phyloP scores from a whole-genome alignment of 2,329 filamentous ascomycete species.

The Hypoxylon sp. region DNA sequence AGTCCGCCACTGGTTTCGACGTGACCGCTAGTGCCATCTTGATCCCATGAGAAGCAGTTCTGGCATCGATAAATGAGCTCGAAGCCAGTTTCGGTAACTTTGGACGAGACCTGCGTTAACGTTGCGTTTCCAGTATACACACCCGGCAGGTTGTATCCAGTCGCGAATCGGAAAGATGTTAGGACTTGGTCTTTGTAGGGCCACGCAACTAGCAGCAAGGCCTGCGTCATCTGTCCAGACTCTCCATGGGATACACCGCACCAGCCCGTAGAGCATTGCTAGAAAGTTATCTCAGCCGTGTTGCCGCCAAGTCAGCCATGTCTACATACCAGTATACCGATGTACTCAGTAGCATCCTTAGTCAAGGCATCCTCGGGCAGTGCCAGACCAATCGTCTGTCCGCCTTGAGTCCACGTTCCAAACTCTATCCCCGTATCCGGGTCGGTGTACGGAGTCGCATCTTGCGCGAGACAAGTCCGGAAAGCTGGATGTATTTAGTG shows the following conservation, averaged over 20 bases:
- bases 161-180: constrained; percentile 71
- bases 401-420: constrained; percentile 51
- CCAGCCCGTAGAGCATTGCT: constrained; percentile 54
- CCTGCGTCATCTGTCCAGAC: constrained; percentile 56
- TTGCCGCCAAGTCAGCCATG: not conserved
- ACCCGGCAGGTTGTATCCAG: constrained; percentile 72
- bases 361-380: constrained; percentile 53
- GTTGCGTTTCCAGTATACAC: constrained; percentile 74
- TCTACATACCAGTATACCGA: constrained; percentile 52
- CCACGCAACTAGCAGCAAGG: constrained; percentile 69
- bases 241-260: constrained; percentile 54
- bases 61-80: constrained; percentile 76
- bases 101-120: constrained; percentile 72
- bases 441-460: constrained; percentile 51
- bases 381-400: constrained; percentile 51
- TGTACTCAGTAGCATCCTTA: constrained; percentile 52
- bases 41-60: constrained; percentile 69
- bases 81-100: constrained; percentile 71
- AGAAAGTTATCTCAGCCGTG: constrained; percentile 34
- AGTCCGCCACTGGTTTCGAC: constrained; percentile 62
- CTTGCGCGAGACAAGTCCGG: constrained; percentile 51
- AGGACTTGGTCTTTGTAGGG: constrained; percentile 67
- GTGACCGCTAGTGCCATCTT: constrained; percentile 62
- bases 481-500: constrained; percentile 48
- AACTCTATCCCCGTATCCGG: constrained; percentile 53